A percentile compares a stretch with the other conserved stretches of the same genome.
These are phyloP conservation scores for Acer yangbiense DNA, from an alignment of 345 rosid species.

Conservation along the genomic window DNA sequence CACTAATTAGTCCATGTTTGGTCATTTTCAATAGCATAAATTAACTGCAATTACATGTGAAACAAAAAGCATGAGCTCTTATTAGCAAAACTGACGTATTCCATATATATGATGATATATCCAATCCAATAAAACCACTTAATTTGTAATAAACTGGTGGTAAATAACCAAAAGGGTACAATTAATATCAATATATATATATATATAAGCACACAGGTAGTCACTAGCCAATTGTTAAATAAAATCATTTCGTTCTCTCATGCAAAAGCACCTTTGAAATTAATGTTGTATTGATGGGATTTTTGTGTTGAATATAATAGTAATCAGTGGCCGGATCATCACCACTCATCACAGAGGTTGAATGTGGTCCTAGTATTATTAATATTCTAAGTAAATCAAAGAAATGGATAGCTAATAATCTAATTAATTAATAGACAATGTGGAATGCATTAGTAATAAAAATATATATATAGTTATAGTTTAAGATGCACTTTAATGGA, in stretches of 20 bases:
- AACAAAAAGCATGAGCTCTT: background rate
- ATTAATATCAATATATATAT: too few species aligned
- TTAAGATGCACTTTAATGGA: background rate
- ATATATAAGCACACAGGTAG: too few species aligned
- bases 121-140: too few species aligned
- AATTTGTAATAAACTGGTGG: too few species aligned
- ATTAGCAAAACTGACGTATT: too few species aligned
- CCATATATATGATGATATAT: too few species aligned
- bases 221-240: too few species aligned
- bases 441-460: slow-evolving; percentile 4
- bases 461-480: background rate
- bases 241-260: too few species aligned
- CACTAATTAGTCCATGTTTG: slow-evolving; percentile 13
- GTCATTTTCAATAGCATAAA: slow-evolving; percentile 2
- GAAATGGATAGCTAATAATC: background rate
- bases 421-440: background rate
- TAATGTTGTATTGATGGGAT: background rate
- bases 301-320: background rate
- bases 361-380: background rate
- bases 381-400: background rate
- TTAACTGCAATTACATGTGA: background rate
- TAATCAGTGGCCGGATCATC: background rate
- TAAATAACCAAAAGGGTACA: too few species aligned
- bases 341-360: background rate
- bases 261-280: too few species aligned